These are phyloP conservation scores for Globisporangium rhizosaccharum DNA, from an alignment of 352 stramenopile genomes.

Conservation along the genomic window DNA sequence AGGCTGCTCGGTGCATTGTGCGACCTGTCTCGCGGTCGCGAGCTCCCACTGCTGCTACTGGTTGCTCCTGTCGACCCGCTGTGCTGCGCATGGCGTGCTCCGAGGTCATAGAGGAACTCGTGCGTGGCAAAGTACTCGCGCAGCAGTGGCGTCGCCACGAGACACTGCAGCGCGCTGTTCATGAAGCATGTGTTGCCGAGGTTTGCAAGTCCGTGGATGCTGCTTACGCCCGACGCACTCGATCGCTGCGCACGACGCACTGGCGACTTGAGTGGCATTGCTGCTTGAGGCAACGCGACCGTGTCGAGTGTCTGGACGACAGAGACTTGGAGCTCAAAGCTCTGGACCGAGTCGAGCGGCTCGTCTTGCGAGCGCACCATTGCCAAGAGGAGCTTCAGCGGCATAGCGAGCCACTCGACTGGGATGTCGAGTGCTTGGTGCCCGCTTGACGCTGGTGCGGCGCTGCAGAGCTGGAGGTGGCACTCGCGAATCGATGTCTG, in stretches of 20 bases:
- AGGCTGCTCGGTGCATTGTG: not conserved
- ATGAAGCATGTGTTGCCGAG: constrained; percentile 83
- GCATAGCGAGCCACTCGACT: constrained; percentile 4
- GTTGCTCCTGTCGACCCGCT: not conserved
- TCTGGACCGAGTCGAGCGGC: not conserved
- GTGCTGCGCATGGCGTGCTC: constrained; percentile 33
- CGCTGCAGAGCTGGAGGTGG: not conserved
- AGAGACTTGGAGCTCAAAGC: constrained; percentile 3
- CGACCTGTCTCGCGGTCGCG: too few species aligned
- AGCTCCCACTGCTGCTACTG: too few species aligned
- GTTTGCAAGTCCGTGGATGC: constrained; percentile 75
- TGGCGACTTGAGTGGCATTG: constrained; percentile 6
- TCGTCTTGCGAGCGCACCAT: constrained; percentile 2
- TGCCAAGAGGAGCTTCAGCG: constrained; percentile 8
- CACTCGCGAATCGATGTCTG: constrained; percentile 6
- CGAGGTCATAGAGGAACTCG: constrained; percentile 85
- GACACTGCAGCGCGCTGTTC: constrained; percentile 83
- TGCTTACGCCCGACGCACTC: constrained; percentile 44
- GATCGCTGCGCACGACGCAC: constrained; percentile 8
- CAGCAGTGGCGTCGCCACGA: constrained; percentile 89
- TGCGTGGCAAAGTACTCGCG: constrained; percentile 87
- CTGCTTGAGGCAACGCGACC: not conserved
- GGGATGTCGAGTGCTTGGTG: constrained; percentile 2
- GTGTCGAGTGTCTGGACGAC: not conserved
- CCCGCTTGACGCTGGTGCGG: not conserved